These are phyloP conservation scores for Asterophora parasitica DNA, from an alignment of 768 basidiomycete genomes.

Conservation along the genomic window DNA sequence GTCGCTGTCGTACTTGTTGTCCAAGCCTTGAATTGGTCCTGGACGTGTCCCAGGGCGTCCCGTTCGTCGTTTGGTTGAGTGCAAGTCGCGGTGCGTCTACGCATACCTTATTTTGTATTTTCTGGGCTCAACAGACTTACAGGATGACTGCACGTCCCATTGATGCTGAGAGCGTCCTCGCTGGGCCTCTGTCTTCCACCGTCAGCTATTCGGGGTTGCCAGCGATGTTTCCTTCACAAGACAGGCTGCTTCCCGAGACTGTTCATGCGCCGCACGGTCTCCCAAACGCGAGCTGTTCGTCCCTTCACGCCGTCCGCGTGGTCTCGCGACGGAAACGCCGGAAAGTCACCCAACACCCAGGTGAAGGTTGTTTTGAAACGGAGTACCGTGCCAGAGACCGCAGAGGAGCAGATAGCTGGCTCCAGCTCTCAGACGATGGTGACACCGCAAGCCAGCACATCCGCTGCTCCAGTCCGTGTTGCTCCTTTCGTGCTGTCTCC, in stretches of 20 bases:
- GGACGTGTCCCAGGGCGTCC: slow-evolving; percentile 31
- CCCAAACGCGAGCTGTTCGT: slow-evolving; percentile 1
- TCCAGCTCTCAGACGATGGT: not conserved
- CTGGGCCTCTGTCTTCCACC: slow-evolving; percentile 54
- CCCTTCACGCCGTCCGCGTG: not conserved
- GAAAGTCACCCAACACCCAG: not conserved
- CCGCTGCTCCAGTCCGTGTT: not conserved
- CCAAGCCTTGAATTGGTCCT: not conserved
- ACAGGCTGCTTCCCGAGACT: slow-evolving; percentile 15
- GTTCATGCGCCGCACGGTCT: slow-evolving; percentile 10
- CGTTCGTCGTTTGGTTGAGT: slow-evolving; percentile 25
- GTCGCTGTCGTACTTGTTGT: not conserved
- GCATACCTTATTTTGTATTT: not conserved
- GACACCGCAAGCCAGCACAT: not conserved
- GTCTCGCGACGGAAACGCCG: slow-evolving; percentile 4
- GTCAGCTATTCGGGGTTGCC: slow-evolving; percentile 29
- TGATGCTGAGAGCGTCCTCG: slow-evolving; percentile 84
- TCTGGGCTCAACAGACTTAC: slow-evolving; percentile 4
- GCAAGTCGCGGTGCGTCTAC: slow-evolving; percentile 41
- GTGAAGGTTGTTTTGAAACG: not conserved
- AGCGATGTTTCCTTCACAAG: slow-evolving; percentile 28
- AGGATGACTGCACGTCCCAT: slow-evolving; percentile 74
- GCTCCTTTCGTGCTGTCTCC: slow-evolving; percentile 3
- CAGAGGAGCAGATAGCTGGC: not conserved
- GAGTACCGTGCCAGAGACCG: not conserved